Conservation (phyloP, 306 rosid species). For the Rubus idaeus region DNA sequence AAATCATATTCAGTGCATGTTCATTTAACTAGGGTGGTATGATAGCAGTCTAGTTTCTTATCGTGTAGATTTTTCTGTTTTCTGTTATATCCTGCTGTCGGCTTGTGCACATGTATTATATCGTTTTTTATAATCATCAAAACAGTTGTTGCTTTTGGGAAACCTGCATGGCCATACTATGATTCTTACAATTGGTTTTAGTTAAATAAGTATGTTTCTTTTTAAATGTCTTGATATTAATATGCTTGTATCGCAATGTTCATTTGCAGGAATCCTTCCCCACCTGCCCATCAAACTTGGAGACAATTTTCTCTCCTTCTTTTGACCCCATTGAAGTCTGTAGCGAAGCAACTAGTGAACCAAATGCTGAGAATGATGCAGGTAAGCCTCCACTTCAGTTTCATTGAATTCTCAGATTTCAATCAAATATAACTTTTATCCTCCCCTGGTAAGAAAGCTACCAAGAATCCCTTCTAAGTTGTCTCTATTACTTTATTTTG, state of each 20-base stretch:
- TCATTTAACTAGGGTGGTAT: not conserved
- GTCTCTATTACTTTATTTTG: not conserved
- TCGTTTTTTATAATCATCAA: not conserved
- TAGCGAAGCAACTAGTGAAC: slow-evolving; percentile 44
- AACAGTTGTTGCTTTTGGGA: not conserved
- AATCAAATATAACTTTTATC: not conserved
- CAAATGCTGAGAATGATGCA: slow-evolving; percentile 42
- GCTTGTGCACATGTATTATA: not conserved
- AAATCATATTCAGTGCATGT: not conserved
- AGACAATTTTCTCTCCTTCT: slow-evolving; percentile 78
- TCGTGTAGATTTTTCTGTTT: no score
- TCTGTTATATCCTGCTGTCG: not conserved
- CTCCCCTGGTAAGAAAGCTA: not conserved
- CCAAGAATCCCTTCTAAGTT: not conserved
- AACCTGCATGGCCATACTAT: not conserved
- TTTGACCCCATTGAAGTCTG: slow-evolving; percentile 52
- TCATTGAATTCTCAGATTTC: not conserved
- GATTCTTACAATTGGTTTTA: not conserved
- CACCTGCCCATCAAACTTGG: slow-evolving; percentile 46
- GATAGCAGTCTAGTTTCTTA: not conserved
- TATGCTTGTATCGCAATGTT: slow-evolving; percentile 13
- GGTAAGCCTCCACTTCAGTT: slow-evolving; percentile 40
- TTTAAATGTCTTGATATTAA: slow-evolving; percentile 1
- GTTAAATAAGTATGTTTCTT: not conserved
- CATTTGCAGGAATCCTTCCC: slow-evolving; percentile 52